phyloP scores from a whole-genome alignment of 331 rosid genomes.

The Cydonia oblonga region DNA sequence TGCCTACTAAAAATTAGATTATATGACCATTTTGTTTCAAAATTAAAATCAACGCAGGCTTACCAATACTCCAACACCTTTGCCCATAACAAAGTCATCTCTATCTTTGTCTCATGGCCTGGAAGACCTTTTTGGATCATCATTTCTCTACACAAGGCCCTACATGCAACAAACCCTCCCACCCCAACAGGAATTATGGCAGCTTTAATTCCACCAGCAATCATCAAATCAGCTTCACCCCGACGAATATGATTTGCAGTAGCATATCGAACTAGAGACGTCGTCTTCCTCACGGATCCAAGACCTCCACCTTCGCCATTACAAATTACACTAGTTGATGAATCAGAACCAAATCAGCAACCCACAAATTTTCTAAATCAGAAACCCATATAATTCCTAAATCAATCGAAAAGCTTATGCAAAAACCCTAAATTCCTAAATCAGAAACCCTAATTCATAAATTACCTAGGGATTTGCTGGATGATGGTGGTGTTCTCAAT shows the following conservation, averaged over 20 bases:
- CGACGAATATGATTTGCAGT: conserved; percentile 97
- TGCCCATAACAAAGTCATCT: conserved; percentile 98
- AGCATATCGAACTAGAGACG: too few relatives aligned
- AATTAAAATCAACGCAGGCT: conserved; percentile 10
- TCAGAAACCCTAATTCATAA: too few relatives aligned
- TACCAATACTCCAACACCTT: conserved; percentile 95
- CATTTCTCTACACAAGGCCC: conserved; percentile 91
- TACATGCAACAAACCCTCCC: conserved; percentile 93
- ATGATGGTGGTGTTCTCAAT: too few relatives aligned
- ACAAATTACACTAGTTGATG: too few relatives aligned
- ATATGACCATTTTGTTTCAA: background rate
- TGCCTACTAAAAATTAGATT: background rate
- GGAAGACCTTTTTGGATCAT: conserved; percentile 93
- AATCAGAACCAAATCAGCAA: too few relatives aligned
- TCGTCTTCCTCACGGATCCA: too few relatives aligned
- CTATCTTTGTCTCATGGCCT: conserved; percentile 97
- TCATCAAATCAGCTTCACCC: conserved; percentile 94
- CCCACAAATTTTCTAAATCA: too few relatives aligned
- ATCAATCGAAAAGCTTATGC: too few relatives aligned
- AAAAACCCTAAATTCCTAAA: too few relatives aligned
- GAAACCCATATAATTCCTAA: too few relatives aligned
- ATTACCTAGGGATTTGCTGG: too few relatives aligned
- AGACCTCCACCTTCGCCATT: too few relatives aligned
- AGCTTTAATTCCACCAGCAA: conserved; percentile 98
- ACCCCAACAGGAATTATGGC: conserved; percentile 87